These are phyloP conservation scores for Acanthamoeba sp. DNA, from an alignment of 208 protist genomes.

Conservation along the genomic window DNA sequence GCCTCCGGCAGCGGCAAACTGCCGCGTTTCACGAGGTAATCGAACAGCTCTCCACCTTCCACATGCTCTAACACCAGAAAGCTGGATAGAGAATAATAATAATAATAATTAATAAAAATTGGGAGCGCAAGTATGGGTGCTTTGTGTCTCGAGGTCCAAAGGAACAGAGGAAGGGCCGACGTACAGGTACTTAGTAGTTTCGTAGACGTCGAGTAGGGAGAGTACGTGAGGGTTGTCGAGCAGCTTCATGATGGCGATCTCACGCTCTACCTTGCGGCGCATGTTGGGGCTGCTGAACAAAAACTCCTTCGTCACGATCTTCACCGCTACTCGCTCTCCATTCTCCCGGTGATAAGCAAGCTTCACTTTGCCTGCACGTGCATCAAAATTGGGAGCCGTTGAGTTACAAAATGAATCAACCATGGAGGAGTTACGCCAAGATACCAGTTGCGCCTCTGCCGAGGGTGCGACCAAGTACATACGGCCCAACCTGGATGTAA, in stretches of 20 bases:
- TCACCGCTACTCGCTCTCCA: conserved; percentile 89
- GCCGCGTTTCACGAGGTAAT: conserved; percentile 89
- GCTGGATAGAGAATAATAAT: conserved; percentile 18
- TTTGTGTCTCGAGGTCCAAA: background rate
- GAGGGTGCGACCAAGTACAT: background rate
- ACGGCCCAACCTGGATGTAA: conserved; percentile 24
- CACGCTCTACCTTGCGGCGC: conserved; percentile 89
- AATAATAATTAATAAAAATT: conserved; percentile 1
- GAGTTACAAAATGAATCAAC: background rate
- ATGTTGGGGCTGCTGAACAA: conserved; percentile 83
- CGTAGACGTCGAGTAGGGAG: conserved; percentile 90
- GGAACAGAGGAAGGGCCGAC: background rate
- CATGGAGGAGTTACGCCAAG: background rate
- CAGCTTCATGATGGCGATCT: conserved; percentile 92
- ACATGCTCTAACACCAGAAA: conserved; percentile 91
- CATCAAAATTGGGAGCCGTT: background rate
- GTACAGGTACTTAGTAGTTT: conserved; percentile 85
- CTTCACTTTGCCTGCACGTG: conserved; percentile 87
- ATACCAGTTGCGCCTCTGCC: conserved; percentile 7
- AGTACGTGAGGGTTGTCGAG: conserved; percentile 91
- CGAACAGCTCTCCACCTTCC: conserved; percentile 91
- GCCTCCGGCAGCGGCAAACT: conserved; percentile 87
- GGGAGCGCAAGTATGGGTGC: background rate
- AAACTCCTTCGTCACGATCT: conserved; percentile 90
- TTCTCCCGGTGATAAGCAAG: conserved; percentile 88